Evolutionary conservation across 2,329 filamentous ascomycete genomes (phyloP), one percentile per base, ranked within the genome.

Genomic region (Metarhizium humberi): DNA sequence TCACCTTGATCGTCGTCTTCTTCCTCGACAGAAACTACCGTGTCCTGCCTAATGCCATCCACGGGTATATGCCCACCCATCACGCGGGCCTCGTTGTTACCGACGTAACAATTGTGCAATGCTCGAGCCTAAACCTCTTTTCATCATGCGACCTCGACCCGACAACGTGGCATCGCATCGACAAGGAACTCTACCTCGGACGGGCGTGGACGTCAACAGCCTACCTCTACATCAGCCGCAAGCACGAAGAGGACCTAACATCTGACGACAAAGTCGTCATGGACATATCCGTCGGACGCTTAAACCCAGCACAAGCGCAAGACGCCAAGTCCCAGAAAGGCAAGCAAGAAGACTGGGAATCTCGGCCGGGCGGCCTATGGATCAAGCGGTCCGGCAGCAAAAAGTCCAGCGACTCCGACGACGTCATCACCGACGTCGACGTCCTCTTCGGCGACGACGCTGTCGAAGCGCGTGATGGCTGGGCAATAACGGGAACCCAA

Each of bases 391-490:
- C 86, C 16, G 77, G 81, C 34, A 88, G 86, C 66, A 80, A 81
- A 59, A 83, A 88, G 64, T 85, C 87, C 49, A 88, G 85, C 67
- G 90, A 95, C 66, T 87, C 85, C 4, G 82, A 84, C 56, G 78
- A 81, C 43, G 86, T 85, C 16, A 79, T 96, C 51, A 95, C 90
- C 0, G 87, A 85, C 4, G 77, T 96, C 6, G 92, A 96, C 66
- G 83, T 96, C 5, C 77, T 96, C 6, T 96, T 95, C 65, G 92
- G 92, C 20, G 84, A 92, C 20, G 92, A 96, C 67, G 92, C 92
- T 10, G 89, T 92, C 36, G 94, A 99, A 67, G 92, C 90, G 5
- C 84, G 94, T 56, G 81, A 85, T 2, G 88, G 88, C 34, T 99
- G 95, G 94, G 77, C 84, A 56, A 79, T 96, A 47, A 84, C 84